These are phyloP conservation scores for Cucurbita maxima DNA, from an alignment of 306 rosid species.

Conservation along the genomic window DNA sequence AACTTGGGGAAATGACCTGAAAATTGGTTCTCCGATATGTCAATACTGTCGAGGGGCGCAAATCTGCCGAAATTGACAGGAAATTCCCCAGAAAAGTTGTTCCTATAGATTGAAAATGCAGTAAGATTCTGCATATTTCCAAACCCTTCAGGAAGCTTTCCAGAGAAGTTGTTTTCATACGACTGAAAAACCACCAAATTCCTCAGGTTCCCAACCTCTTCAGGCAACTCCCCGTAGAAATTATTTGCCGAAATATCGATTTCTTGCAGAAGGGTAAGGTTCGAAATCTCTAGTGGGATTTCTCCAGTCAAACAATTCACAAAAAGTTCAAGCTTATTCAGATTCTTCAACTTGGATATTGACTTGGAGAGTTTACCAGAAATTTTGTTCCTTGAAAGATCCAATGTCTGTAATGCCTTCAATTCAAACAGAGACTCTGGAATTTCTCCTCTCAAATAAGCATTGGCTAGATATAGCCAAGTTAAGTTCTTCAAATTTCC, in stretches of 20 bases:
- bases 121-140: conserved; percentile 62
- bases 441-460: conserved; percentile 62
- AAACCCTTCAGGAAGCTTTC: conserved; percentile 69
- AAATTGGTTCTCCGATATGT: conserved; percentile 87
- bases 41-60: conserved; percentile 58
- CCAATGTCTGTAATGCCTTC: conserved; percentile 51
- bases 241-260: conserved; percentile 60
- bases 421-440: conserved; percentile 60
- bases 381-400: conserved; percentile 59
- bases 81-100: conserved; percentile 53
- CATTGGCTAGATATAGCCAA: conserved; percentile 53
- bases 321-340: conserved; percentile 62
- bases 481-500: conserved; percentile 61
- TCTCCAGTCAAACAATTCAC: conserved; percentile 51
- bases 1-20: conserved; percentile 72
- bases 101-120: conserved; percentile 57
- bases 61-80: conserved; percentile 55
- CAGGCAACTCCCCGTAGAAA: conserved; percentile 51
- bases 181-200: conserved; percentile 67
- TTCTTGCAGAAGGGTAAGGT: conserved; percentile 56
- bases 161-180: conserved; percentile 56
- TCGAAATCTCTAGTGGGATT: conserved; percentile 55
- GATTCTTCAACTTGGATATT: conserved; percentile 44
- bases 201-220: conserved; percentile 43
- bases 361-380: conserved; percentile 61